Base-by-base conservation (phyloP, 768 basidiomycete genomes). In the Suillus variegatus region DNA sequence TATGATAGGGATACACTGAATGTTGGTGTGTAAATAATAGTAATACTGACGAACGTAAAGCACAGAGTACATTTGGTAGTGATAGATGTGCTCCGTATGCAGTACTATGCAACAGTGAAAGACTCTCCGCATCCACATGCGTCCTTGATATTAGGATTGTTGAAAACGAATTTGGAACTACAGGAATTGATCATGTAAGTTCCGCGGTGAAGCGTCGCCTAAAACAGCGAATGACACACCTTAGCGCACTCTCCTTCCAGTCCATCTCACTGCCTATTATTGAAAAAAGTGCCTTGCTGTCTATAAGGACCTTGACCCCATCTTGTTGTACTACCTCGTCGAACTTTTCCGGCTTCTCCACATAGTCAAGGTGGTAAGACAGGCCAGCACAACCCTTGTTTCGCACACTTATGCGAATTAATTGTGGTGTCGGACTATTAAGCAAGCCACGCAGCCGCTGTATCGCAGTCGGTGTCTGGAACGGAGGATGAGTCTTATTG, bases 261-360 rank as follows among this genome's bases (percentile, higher is more conserved):
- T 97, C 95, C 97, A 99, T 99, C 83, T 93, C 93, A 77, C 94
- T 97, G 60, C 97, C 97, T 66, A 99, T 97, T 70, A 99, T 97
- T 65, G 93, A 95, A 76, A 99, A 99, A 68, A 99, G 79, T 32
- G 97, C 97, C 77, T 96, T 98, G 74, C 90, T 91, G 80, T 99
- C 97, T 75, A 99, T 95, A 67, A 99, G 81, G 54, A 99, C 97
- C 69, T 83, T 86, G 32, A 97, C 94, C 2, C 92, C 97, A 69
- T 98, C 95, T 79, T 99, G 97, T 75, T 94, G 89, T 25, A 99
- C 95, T 20, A 98, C 86, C 74, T 99, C 97, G 79, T 99, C 97
- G 71, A 99, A 98, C 77, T 89, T 91, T 6, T 86, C 93, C 1
- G 94, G 89, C 72, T 87, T 81, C 49, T 95, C 94, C 63, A 98